phyloP scores from a whole-genome alignment of 140 eudicot genomes.

The Flaveria floridana region DNA sequence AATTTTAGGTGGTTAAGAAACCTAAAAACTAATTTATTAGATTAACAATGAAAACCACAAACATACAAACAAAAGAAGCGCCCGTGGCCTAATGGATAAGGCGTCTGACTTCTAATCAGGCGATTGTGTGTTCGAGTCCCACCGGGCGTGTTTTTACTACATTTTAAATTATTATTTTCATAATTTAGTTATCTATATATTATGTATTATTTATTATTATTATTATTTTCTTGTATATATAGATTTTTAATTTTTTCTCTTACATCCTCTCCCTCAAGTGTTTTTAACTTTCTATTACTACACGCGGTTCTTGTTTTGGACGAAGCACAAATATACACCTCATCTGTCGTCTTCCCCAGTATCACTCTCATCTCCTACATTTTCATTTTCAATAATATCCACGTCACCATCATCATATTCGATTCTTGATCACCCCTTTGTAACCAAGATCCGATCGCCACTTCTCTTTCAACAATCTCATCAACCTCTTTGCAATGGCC shows the following conservation, averaged over 20 bases:
- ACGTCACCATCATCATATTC: constrained; percentile 30
- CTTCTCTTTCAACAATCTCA: not conserved
- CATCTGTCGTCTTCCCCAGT: not conserved
- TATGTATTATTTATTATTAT: no score
- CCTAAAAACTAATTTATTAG: no score
- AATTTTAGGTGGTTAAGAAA: no score
- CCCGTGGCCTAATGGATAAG: constrained; percentile 99
- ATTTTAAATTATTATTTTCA: no score
- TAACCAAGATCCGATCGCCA: not conserved
- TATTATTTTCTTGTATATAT: no score
- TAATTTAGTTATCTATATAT: no score
- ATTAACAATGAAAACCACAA: not conserved
- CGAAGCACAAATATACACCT: not conserved
- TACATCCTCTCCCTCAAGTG: no score
- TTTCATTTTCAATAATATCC: constrained; percentile 19
- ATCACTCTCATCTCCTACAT: constrained; percentile 15
- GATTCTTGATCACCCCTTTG: not conserved
- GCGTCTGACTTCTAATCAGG: constrained; percentile 99
- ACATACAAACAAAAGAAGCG: constrained; percentile 6
- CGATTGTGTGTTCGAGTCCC: constrained; percentile 99
- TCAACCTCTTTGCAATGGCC: constrained; percentile 9
- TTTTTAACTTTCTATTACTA: not conserved
- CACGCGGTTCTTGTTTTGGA: constrained; percentile 13
- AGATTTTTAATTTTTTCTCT: not conserved
- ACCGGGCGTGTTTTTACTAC: constrained; percentile 57